A percentile compares a stretch with the other conserved stretches of the same genome.
These are phyloP conservation scores for Tolypocladium sp. DNA, from an alignment of 2,329 filamentous ascomycete species.

Conservation along the genomic window DNA sequence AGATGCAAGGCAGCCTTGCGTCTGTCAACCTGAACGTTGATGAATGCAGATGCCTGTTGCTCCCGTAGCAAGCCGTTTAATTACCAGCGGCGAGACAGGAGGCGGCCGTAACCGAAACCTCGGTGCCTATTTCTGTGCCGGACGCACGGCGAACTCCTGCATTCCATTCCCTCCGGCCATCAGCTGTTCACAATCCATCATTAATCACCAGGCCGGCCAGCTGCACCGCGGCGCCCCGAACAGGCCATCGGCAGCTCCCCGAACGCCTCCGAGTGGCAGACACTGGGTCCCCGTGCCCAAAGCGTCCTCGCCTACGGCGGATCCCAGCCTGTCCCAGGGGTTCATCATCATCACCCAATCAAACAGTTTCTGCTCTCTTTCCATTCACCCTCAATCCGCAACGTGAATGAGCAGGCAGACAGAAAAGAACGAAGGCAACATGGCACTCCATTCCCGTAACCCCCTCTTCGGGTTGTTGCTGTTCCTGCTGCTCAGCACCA, in stretches of 20 bases:
- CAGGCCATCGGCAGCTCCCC: neutral
- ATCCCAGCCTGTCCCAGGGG: neutral
- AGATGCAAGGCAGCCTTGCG: neutral
- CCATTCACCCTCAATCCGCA: neutral
- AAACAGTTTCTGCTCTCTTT: neutral
- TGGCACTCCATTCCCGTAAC: neutral
- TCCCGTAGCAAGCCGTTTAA: neutral
- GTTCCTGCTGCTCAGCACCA: conserved; percentile 8
- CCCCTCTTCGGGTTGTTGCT: neutral
- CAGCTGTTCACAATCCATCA: neutral
- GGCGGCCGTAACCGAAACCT: neutral
- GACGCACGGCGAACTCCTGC: neutral
- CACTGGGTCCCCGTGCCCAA: neutral
- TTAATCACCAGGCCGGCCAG: neutral
- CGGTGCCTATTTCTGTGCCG: neutral
- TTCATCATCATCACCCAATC: neutral
- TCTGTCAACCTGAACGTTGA: neutral
- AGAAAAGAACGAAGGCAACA: neutral
- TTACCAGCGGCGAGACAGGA: neutral
- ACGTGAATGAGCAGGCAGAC: neutral
- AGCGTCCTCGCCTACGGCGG: neutral
- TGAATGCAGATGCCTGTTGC: neutral
- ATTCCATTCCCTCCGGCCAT: neutral
- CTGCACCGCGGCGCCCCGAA: neutral
- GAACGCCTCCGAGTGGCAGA: neutral